Percentiles rank a stretch among this genome's conserved stretches.
Conservation (phyloP, 1,139 yeast genomes). For the Eremothecium gossypii region DNA sequence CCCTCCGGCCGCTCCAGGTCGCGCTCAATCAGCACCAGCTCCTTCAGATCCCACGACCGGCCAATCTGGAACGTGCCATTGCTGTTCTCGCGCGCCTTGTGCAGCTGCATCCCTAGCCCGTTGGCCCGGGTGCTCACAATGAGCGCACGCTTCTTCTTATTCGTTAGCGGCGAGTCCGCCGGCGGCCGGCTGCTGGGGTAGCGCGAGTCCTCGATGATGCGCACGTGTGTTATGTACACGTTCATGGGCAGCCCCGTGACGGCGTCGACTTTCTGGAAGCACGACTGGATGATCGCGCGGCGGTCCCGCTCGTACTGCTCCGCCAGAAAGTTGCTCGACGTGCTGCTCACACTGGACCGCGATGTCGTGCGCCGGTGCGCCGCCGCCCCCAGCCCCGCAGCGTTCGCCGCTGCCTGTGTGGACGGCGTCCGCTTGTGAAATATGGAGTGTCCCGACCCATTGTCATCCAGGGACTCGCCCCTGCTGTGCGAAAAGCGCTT, state of each 20-base stretch:
- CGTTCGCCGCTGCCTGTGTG: constrained; percentile 11
- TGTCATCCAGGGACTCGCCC: constrained; percentile 26
- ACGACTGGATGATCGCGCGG: constrained; percentile 34
- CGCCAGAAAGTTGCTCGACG: constrained; percentile 34
- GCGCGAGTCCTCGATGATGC: constrained; percentile 45
- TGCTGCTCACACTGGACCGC: constrained; percentile 11
- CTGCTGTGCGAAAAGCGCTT: constrained; percentile 28
- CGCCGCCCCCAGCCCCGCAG: constrained; percentile 7
- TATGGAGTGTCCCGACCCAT: constrained; percentile 4
- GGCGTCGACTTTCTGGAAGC: constrained; percentile 36
- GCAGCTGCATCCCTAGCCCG: constrained; percentile 53
- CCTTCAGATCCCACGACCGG: constrained; percentile 83
- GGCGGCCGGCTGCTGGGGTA: constrained; percentile 42
- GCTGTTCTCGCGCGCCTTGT: constrained; percentile 76
- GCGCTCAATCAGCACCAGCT: constrained; percentile 48
- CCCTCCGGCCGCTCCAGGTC: constrained; percentile 46
- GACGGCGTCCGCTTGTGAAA: constrained; percentile 16
- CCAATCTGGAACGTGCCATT: constrained; percentile 81
- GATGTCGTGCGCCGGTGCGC: constrained; percentile 14
- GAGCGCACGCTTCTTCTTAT: constrained; percentile 40
- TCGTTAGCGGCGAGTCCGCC: constrained; percentile 30
- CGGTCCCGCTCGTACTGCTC: constrained; percentile 45
- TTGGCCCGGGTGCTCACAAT: constrained; percentile 39
- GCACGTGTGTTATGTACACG: constrained; percentile 50
- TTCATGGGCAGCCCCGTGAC: constrained; percentile 35